These are phyloP conservation scores for Cytospora schulzeri DNA, from an alignment of 2,329 filamentous ascomycete species.

Conservation along the genomic window DNA sequence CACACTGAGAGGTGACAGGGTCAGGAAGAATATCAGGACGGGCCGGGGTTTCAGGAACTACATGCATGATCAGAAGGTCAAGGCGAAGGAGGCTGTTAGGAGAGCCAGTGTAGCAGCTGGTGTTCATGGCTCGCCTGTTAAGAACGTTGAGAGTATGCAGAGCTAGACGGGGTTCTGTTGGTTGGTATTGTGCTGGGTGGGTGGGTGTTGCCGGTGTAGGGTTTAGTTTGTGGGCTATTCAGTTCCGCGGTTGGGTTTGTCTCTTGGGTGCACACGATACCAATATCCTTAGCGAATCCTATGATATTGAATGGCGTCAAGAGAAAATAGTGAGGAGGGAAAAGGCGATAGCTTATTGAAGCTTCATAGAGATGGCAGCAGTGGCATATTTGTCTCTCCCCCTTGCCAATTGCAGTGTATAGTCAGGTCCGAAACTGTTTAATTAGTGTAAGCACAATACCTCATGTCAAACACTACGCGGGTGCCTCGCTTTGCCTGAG, in stretches of 20 bases:
- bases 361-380: neutral
- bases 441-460: no score
- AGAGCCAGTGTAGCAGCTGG: constrained; percentile 1
- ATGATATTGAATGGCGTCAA: neutral
- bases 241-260: neutral
- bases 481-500: no score
- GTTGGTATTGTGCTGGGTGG: neutral
- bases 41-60: constrained; percentile 31
- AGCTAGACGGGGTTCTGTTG: neutral
- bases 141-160: constrained; percentile 15
- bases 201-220: neutral
- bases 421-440: no score
- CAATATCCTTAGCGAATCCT: neutral
- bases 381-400: neutral
- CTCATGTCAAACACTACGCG: no score
- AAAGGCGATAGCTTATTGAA: neutral
- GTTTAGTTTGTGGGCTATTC: neutral
- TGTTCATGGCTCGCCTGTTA: neutral
- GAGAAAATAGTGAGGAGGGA: neutral
- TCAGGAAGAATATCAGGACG: constrained; percentile 31
- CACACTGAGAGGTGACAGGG: constrained; percentile 33
- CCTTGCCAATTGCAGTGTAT: no score
- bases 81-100: constrained; percentile 27
- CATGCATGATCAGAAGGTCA: constrained; percentile 34
- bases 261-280: neutral